Evolutionary conservation across 768 basidiomycete species (phyloP), one percentile per base, ranked within the genome.

Genomic region (Botryobasidium botryosum): DNA sequence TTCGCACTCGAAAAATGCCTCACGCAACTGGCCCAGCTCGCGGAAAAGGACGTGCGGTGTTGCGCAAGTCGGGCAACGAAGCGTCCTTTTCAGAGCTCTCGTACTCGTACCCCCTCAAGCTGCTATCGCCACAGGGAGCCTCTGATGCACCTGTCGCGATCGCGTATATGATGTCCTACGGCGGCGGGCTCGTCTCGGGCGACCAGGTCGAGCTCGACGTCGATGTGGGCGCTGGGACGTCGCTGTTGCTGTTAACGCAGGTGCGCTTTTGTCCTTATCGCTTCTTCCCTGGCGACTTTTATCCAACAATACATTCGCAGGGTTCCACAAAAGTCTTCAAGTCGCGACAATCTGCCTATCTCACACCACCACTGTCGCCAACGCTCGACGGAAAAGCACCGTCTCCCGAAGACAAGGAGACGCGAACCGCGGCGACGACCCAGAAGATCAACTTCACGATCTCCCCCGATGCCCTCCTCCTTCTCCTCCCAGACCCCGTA

Each of bases 301-400:
- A 10, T 3, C 27, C 20, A 3, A 10, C 18, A 5, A 26, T 37
- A 3, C 10, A 24, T 40, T 6, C 21, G 27, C 52, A 90, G 87
- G 85, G 87, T 26, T 85, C 81, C 3, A 97, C 91, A 7, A 97
- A 97, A 59, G 81, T 97, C 17, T 97, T 92, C 68, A 91, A 88
- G 61, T 64, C 68, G 17, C 74, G 88, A 20, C 60, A 51, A 21
- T 36, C 41, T 25, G 24, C 1, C 37, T 21, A 13, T 12, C 37
- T 39, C 13, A 39, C 10, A 13, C 12, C 21, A 32, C 29, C 29
- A 20, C 32, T 47, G 40, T 38, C 50, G 28, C 36, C 40, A 17
- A 8, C 39, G 37, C 45, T 17, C n/a, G 18, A 33, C 31, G 3
- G 26, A 21, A 28, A 23, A 21, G 49, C 49, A 15, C 26, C 27